Base-by-base conservation (phyloP, 176 grass and related monocot genomes). In the Dendrocalamus sinicus region DNA sequence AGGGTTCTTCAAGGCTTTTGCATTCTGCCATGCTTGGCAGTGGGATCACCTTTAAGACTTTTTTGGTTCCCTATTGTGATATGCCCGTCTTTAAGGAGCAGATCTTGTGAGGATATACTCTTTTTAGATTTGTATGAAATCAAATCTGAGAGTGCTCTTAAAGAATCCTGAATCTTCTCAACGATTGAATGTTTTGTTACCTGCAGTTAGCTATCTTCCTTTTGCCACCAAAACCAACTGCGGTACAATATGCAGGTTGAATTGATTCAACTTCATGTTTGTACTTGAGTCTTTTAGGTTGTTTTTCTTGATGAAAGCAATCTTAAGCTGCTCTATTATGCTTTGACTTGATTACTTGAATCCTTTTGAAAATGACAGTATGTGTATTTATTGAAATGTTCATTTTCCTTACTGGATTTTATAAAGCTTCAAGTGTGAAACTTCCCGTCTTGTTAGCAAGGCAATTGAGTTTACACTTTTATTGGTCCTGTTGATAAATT, bases 191-290 rank as follows among this genome's bases (percentile, higher is more conserved):
- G 43, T 22, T 65, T 5, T 22, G 77, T 12, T 66, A 35, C 51
- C 23, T 32, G 12, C 3, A 78, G 30, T 45, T 62, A 64, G 22
- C n/a, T 12, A 32, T 50, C 16, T 67, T 40, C 15, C 10, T 62
- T 61, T 62, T 73, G 53, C 11, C 41, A 62, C 32, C 81, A 73
- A 80, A 80, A 62, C 47, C 35, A 37, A 37, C 35, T 32, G 45
- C 46, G 4, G 19, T 54, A 17, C n/a, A 45, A 71, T 55, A 41
- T 50, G 26, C 28, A 62, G 40, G 19, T 70, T 86, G 84, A 47
- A 63, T 47, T 39, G 12, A 24, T 17, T 86, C 51, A 24, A 71
- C 16, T 50, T 73, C 19, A 54, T 55, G 15, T 30, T 12, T 32
- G 45, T 9, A 57, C 7, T 46, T 61, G 12, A 13, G 19, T 67